A percentile compares a stretch with the other conserved stretches of the same genome.
These are phyloP conservation scores for Mucor velutinosus DNA, from an alignment of 371 early-diverging fungal genomes.

Conservation along the genomic window DNA sequence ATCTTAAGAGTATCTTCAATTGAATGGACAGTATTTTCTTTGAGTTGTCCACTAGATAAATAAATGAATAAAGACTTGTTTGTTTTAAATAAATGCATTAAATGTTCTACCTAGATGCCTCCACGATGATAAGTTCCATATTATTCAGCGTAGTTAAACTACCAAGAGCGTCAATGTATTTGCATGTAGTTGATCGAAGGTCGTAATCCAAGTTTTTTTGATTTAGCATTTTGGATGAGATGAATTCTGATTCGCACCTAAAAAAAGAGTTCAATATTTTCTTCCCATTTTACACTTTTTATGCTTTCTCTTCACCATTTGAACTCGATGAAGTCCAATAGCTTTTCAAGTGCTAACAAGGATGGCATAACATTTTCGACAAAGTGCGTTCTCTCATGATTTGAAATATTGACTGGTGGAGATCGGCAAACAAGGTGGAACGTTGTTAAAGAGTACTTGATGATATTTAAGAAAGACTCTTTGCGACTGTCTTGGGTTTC, in stretches of 20 bases:
- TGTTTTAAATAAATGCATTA: constrained; percentile 17
- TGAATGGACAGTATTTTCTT: constrained; percentile 18
- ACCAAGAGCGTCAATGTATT: constrained; percentile 20
- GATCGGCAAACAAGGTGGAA: too few relatives aligned
- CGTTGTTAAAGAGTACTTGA: too few relatives aligned
- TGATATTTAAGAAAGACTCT: too few relatives aligned
- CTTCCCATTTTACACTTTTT: too few relatives aligned
- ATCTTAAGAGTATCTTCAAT: constrained; percentile 25
- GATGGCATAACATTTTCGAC: too few relatives aligned
- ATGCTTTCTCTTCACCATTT: too few relatives aligned
- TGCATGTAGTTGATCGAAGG: constrained; percentile 12
- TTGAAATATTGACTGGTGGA: too few relatives aligned
- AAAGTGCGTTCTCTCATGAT: too few relatives aligned
- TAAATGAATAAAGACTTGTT: constrained; percentile 10
- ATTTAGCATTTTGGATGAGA: constrained; percentile 15
- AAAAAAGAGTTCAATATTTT: neutral
- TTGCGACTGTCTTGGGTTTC: too few relatives aligned
- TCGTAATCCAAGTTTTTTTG: constrained; percentile 19
- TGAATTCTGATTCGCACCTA: constrained; percentile 20
- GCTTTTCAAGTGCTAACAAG: too few relatives aligned
- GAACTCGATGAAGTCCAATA: too few relatives aligned
- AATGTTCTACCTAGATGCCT: constrained; percentile 21
- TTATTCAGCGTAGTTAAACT: constrained; percentile 16
- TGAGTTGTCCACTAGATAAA: constrained; percentile 21
- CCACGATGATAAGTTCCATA: constrained; percentile 21